Percentiles rank a stretch among this genome's conserved stretches.
phyloP scores from a whole-genome alignment of 179 eudicot species.

The Beta corolliflora region DNA sequence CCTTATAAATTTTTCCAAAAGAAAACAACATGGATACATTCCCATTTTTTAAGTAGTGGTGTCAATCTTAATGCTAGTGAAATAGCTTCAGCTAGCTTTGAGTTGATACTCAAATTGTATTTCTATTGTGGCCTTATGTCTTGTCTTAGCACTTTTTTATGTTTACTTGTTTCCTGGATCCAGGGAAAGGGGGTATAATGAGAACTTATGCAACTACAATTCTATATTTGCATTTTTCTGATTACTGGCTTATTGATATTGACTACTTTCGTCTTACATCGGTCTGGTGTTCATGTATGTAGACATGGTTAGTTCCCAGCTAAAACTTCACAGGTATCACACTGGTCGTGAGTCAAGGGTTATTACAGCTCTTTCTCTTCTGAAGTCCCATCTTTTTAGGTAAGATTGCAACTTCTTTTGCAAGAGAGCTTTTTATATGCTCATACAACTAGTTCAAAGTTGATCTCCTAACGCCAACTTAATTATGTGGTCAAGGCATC shows the following conservation, averaged over 20 bases:
- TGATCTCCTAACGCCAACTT: slow-evolving; percentile 22
- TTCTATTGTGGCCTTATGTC: neutral
- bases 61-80: neutral
- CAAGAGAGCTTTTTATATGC: neutral
- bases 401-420: slow-evolving; percentile 20
- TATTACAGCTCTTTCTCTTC: slow-evolving; percentile 81
- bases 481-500: slow-evolving; percentile 55
- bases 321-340: slow-evolving; percentile 75
- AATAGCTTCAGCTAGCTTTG: neutral
- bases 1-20: neutral
- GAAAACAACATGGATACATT: too few relatives aligned
- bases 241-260: neutral
- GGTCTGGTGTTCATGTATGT: slow-evolving; percentile 14
- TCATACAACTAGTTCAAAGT: neutral
- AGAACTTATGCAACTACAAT: neutral
- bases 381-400: slow-evolving; percentile 91
- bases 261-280: neutral
- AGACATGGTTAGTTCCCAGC: slow-evolving; percentile 80
- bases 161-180: neutral
- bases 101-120: neutral
- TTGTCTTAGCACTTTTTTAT: neutral
- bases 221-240: neutral
- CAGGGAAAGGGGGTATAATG: neutral
- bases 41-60: neutral
- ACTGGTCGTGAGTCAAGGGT: slow-evolving; percentile 93